Evolutionary conservation across 2,329 filamentous ascomycete species (phyloP).

Genomic region (Fusarium liriodendri): DNA sequence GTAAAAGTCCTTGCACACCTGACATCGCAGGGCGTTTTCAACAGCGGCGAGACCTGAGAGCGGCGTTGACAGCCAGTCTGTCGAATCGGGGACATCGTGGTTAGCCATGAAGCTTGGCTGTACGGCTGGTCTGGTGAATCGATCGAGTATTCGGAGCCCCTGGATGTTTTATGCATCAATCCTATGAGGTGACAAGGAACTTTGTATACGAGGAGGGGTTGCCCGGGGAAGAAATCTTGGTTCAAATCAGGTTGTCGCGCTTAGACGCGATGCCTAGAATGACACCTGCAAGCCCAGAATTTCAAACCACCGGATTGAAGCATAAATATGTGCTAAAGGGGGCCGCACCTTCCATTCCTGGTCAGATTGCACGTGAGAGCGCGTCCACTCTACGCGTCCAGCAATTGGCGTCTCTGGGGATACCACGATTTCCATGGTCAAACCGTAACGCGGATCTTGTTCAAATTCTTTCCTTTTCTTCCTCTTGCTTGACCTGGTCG

Average conservation of each 20-base stretch:
- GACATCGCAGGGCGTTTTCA: constrained; percentile 89
- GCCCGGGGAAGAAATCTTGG: constrained; percentile 3
- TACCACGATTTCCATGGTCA: constrained; percentile 14
- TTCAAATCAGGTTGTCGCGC: constrained; percentile 34
- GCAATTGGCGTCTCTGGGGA: constrained; percentile 5
- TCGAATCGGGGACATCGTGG: constrained; percentile 75
- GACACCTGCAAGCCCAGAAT: constrained; percentile 3
- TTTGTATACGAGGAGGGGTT: not conserved
- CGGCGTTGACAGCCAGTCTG: constrained; percentile 82
- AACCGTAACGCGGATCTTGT: not conserved
- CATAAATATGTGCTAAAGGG: not conserved
- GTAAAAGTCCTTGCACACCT: constrained; percentile 99
- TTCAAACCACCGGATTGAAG: not conserved
- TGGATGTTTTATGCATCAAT: not conserved
- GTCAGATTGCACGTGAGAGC: constrained; percentile 48
- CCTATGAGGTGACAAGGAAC: not conserved
- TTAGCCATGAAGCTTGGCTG: constrained; percentile 44
- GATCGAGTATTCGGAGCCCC: not conserved
- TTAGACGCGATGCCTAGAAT: constrained; percentile 36
- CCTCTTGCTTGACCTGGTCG: too few relatives aligned
- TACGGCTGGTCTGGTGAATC: not conserved
- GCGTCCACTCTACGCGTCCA: constrained; percentile 43
- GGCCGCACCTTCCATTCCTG: not conserved
- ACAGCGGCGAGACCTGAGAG: constrained; percentile 75
- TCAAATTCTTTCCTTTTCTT: not conserved